phyloP scores from a whole-genome alignment of 176 grass and related monocot species.

The Cymbopogon citratus region DNA sequence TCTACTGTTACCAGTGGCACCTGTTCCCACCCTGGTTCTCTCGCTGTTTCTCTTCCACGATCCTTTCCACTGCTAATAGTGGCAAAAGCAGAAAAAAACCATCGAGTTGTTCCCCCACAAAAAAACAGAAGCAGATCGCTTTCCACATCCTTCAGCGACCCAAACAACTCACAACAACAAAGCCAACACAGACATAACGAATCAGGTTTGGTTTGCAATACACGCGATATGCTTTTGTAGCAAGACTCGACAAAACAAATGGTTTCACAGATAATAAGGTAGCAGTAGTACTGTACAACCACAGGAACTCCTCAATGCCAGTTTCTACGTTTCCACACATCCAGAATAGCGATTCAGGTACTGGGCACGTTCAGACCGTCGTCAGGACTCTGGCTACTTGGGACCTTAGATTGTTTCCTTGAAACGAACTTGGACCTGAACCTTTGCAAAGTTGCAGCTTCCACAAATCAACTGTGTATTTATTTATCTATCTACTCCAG shows the following conservation, averaged over 20 bases:
- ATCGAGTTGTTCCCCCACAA: no score
- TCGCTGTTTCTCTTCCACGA: no score
- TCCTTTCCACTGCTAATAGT: no score
- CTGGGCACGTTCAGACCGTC: not conserved
- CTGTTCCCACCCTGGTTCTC: no score
- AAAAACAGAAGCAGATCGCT: no score
- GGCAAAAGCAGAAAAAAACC: no score
- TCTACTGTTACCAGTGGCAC: no score
- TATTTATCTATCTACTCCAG: not conserved
- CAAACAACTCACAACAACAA: not conserved
- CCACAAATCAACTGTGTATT: not conserved
- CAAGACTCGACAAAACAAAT: not conserved
- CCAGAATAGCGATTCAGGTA: not conserved
- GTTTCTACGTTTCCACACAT: not conserved
- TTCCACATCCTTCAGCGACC: not conserved
- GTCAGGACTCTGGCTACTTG: not conserved
- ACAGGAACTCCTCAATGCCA: not conserved
- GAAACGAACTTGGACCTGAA: slow-evolving; percentile 2
- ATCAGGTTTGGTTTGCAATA: not conserved
- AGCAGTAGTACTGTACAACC: not conserved
- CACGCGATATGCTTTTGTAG: not conserved
- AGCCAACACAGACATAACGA: not conserved
- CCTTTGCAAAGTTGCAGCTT: not conserved
- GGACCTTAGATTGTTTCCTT: not conserved
- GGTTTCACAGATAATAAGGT: not conserved